phyloP scores from a whole-genome alignment of 352 stramenopile genomes.

The Pythium phragmiticola region DNA sequence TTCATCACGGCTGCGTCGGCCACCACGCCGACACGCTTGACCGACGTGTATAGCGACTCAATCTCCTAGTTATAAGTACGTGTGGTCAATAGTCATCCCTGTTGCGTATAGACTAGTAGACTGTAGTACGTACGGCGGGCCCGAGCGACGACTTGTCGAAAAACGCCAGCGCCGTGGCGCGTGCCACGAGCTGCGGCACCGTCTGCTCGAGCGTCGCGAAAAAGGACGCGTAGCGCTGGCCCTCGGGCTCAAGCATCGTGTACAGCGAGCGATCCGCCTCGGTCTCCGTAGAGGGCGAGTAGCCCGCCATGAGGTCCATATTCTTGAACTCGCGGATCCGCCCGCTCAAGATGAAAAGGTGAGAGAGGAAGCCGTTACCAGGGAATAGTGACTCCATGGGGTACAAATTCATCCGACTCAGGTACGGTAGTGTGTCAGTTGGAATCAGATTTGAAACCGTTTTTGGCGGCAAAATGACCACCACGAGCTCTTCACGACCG shows the following conservation, averaged over 20 bases:
- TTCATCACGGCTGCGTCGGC: conserved; percentile 34
- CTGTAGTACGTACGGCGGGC: conserved; percentile 1
- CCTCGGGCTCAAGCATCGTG: conserved; percentile 65
- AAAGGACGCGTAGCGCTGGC: conserved; percentile 56
- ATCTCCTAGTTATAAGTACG: conserved; percentile 34
- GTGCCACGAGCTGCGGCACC: conserved; percentile 20
- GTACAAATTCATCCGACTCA: neutral
- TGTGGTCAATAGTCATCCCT: too few relatives aligned
- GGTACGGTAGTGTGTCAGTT: neutral
- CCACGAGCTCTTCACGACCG: neutral
- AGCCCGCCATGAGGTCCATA: conserved; percentile 18
- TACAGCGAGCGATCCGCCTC: conserved; percentile 38
- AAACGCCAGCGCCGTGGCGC: conserved; percentile 42
- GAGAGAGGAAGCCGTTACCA: neutral
- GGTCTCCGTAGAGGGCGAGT: neutral
- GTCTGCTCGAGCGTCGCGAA: conserved; percentile 47
- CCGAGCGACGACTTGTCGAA: conserved; percentile 48
- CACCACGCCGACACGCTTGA: conserved; percentile 49
- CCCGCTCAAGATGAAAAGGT: conserved; percentile 2
- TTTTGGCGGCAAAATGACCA: conserved; percentile 2
- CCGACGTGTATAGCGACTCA: conserved; percentile 38
- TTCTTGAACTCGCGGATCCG: neutral
- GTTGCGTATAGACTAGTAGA: too few relatives aligned
- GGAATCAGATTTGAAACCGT: conserved; percentile 16
- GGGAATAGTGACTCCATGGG: neutral